Conservation (phyloP, 495 filamentous ascomycete species). For the Xylaria intraflava region DNA sequence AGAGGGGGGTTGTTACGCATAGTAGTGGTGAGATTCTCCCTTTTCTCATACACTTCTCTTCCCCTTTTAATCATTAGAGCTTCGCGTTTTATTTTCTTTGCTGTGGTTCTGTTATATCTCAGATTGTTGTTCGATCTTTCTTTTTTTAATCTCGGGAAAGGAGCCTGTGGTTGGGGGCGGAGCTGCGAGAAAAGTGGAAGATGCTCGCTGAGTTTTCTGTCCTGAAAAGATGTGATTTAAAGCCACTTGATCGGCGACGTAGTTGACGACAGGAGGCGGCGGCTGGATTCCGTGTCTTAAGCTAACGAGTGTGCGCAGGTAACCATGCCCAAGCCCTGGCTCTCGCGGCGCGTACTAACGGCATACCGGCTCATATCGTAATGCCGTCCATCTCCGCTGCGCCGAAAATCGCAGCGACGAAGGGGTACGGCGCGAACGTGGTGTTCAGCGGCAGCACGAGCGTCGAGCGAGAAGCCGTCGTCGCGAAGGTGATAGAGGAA, state of each 20-base stretch:
- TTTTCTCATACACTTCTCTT: no score
- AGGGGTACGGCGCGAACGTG: slow-evolving; percentile 66
- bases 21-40: slow-evolving; percentile 58
- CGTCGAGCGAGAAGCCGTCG: slow-evolving; percentile 72
- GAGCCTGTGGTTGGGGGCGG: no score
- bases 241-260: no score
- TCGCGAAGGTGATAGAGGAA: slow-evolving; percentile 53
- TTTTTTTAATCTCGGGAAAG: no score
- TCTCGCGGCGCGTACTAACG: slow-evolving; percentile 63
- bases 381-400: slow-evolving; percentile 82
- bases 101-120: not conserved
- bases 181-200: no score
- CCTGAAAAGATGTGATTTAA: no score
- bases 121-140: no score
- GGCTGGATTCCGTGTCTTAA: no score
- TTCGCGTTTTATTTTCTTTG: slow-evolving; percentile 2
- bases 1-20: slow-evolving; percentile 82
- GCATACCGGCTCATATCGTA: slow-evolving; percentile 67
- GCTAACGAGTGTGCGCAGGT: slow-evolving; percentile 41
- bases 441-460: slow-evolving; percentile 77
- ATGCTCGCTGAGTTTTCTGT: no score
- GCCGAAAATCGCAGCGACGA: slow-evolving; percentile 79
- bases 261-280: no score
- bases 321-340: slow-evolving; percentile 96
- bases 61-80: no score